Evolutionary conservation across 345 rosid genomes (phyloP).

Genomic region (Salix suchowensis): DNA sequence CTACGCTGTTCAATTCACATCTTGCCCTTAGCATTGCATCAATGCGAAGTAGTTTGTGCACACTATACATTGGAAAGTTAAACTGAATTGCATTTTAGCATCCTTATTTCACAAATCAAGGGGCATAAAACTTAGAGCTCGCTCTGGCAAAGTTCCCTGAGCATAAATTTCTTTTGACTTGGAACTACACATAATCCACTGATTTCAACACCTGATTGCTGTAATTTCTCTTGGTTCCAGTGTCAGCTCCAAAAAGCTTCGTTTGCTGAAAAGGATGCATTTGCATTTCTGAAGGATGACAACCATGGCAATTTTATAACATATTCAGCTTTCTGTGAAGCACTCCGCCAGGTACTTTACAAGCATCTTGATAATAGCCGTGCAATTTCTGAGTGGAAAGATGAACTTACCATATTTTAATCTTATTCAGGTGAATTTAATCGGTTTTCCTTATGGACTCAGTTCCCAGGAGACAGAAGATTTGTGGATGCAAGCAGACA

Average conservation of each 20-base stretch:
- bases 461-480: constrained; percentile 56
- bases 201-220: constrained; percentile 8
- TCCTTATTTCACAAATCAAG: not conserved
- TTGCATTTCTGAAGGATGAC: constrained; percentile 52
- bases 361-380: not conserved
- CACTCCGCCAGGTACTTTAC: constrained; percentile 53
- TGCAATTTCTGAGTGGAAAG: not conserved
- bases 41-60: not conserved
- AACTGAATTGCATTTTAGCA: not conserved
- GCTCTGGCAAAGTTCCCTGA: not conserved
- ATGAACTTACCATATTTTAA: constrained; percentile 11
- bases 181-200: not conserved
- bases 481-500: constrained; percentile 59
- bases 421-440: constrained; percentile 44
- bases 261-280: constrained; percentile 48
- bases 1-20: not conserved
- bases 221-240: constrained; percentile 31
- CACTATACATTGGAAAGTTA: not conserved
- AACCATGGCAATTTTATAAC: constrained; percentile 44
- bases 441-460: constrained; percentile 56
- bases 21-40: not conserved
- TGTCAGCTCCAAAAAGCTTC: constrained; percentile 59
- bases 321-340: constrained; percentile 58
- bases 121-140: not conserved
- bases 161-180: not conserved